A percentile compares a stretch with the other conserved stretches of the same genome.
Evolutionary conservation across 2,329 filamentous ascomycete species (phyloP).

Genomic region (Emydomyces testavorans): DNA sequence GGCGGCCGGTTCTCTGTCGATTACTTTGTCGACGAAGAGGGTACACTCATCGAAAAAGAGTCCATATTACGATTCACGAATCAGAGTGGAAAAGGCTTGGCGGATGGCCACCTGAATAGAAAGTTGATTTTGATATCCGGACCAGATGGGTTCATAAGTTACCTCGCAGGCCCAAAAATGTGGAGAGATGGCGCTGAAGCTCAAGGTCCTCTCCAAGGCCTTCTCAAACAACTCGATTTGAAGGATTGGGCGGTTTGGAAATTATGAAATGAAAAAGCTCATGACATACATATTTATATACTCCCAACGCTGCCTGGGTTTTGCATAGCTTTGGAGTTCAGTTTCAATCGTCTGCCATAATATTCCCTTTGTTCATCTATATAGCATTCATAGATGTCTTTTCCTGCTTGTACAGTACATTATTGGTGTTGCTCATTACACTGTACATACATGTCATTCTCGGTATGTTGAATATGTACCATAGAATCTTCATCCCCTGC

Average conservation of each 20-base stretch:
- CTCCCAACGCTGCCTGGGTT: neutral
- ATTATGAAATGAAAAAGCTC: constrained; percentile 32
- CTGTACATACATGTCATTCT: neutral
- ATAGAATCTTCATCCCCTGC: neutral
- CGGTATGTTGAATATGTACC: neutral
- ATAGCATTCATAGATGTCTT: too few species aligned
- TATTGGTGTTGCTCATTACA: too few species aligned
- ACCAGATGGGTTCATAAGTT: constrained; percentile 75
- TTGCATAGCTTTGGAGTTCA: constrained; percentile 12
- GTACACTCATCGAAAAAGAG: constrained; percentile 48
- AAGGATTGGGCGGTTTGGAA: constrained; percentile 50
- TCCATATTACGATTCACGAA: constrained; percentile 36
- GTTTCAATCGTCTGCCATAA: constrained; percentile 6
- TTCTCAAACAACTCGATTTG: constrained; percentile 50
- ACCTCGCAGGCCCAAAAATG: constrained; percentile 67
- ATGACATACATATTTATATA: neutral
- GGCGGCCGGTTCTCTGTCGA: constrained; percentile 51
- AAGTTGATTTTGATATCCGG: constrained; percentile 71
- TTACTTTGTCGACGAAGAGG: constrained; percentile 75
- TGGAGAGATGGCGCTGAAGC: constrained; percentile 62
- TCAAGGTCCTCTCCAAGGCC: constrained; percentile 62
- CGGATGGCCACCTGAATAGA: constrained; percentile 20
- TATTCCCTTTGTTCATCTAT: neutral
- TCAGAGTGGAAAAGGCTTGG: constrained; percentile 11
- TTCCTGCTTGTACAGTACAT: too few species aligned